Percentiles rank a stretch among this genome's conserved stretches.
phyloP scores from a whole-genome alignment of 2,329 filamentous ascomycete species.

The Fusarium irregulare region DNA sequence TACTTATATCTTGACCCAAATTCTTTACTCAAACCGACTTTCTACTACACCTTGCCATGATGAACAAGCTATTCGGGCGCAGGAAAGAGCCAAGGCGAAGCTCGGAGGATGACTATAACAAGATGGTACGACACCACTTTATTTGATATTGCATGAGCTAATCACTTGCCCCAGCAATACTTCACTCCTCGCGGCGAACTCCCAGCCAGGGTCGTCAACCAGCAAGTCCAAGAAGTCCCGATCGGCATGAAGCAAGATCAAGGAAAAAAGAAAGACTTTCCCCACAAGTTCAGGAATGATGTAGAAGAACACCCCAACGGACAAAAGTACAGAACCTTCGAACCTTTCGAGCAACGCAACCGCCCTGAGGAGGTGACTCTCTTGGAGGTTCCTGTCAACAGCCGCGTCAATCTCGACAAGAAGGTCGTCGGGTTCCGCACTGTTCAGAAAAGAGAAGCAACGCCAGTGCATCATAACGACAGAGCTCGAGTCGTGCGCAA shows the following conservation, averaged over 20 bases:
- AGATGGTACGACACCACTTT: background rate
- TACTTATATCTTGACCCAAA: too few species aligned
- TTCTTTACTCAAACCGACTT: too few species aligned
- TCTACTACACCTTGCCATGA: background rate
- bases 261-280: too few species aligned
- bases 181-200: background rate
- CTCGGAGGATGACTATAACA: slow-evolving; percentile 6
- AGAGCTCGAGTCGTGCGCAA: background rate
- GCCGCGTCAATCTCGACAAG: background rate
- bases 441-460: too few species aligned
- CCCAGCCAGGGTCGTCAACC: background rate
- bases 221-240: too few species aligned
- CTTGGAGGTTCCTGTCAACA: background rate
- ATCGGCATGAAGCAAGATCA: too few species aligned
- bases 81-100: slow-evolving; percentile 3
- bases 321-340: too few species aligned
- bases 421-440: background rate
- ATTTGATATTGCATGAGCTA: too few species aligned
- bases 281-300: too few species aligned
- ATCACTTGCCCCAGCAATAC: slow-evolving; percentile 8
- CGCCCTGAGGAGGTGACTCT: too few species aligned
- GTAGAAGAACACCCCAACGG: too few species aligned
- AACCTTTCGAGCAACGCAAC: too few species aligned
- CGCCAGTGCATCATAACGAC: background rate
- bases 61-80: background rate